Conservation (phyloP, 352 stramenopile genomes). For the Aphanomyces astaci region DNA sequence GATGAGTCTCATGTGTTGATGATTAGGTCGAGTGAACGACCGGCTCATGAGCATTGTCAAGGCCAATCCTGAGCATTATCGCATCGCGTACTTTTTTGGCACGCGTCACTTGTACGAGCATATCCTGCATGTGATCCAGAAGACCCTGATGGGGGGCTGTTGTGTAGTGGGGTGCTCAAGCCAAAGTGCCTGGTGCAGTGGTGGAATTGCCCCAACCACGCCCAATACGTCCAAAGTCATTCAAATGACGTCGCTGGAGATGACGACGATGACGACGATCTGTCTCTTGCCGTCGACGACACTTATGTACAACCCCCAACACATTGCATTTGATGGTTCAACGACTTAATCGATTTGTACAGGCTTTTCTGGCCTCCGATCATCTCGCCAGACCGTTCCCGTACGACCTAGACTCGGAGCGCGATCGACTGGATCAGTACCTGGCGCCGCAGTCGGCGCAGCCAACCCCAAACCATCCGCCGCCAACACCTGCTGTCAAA, state of each 20-base stretch:
- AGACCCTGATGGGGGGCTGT: no score
- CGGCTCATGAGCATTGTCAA: neutral
- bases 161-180: neutral
- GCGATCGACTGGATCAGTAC: neutral
- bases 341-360: neutral
- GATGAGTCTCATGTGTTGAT: neutral
- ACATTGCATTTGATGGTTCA: neutral
- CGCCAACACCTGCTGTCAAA: no score
- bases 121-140: no score
- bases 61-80: neutral
- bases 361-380: slow-evolving; percentile 5
- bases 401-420: neutral
- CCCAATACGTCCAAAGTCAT: neutral
- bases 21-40: neutral
- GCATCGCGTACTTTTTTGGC: slow-evolving; percentile 10
- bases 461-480: no score
- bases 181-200: neutral
- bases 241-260: neutral
- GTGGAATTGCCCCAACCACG: slow-evolving; percentile 5
- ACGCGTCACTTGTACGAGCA: neutral
- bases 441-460: no score
- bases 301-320: neutral
- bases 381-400: neutral
- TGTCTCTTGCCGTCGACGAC: neutral
- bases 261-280: neutral